These are phyloP conservation scores for Zymoseptoria tritici DNA, from an alignment of 2,329 filamentous ascomycete species.

Conservation along the genomic window DNA sequence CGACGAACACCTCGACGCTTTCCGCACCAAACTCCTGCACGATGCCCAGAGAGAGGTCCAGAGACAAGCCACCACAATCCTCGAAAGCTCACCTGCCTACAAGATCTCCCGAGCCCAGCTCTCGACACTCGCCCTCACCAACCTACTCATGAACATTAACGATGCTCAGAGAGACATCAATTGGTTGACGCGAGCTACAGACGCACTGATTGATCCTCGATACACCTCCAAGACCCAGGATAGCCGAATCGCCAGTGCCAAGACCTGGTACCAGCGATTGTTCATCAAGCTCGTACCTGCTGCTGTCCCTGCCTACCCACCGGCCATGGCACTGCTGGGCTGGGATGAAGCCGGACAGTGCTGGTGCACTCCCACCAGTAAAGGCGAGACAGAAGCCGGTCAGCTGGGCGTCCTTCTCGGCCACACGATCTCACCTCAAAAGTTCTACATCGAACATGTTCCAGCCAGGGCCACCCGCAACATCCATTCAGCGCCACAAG, in stretches of 20 bases:
- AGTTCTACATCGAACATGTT: slow-evolving; percentile 42
- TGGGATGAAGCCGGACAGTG: slow-evolving; percentile 82
- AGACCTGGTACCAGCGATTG: not conserved
- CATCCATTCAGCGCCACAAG: slow-evolving; percentile 34
- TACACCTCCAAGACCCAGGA: slow-evolving; percentile 51
- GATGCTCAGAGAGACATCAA: slow-evolving; percentile 49
- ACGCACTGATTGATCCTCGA: slow-evolving; percentile 55
- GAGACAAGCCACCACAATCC: slow-evolving; percentile 2
- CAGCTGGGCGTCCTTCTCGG: slow-evolving; percentile 53
- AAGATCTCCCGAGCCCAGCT: slow-evolving; percentile 15
- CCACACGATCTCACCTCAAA: slow-evolving; percentile 31
- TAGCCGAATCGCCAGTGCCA: not conserved
- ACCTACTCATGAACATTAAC: slow-evolving; percentile 22
- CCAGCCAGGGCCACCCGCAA: slow-evolving; percentile 34
- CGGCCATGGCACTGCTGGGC: slow-evolving; percentile 48
- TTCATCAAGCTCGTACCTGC: not conserved
- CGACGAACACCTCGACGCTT: slow-evolving; percentile 9
- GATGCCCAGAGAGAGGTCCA: slow-evolving; percentile 6
- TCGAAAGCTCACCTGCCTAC: slow-evolving; percentile 2
- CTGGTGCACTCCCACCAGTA: slow-evolving; percentile 62
- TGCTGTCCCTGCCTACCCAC: slow-evolving; percentile 3
- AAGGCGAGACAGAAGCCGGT: slow-evolving; percentile 46
- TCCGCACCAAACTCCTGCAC: slow-evolving; percentile 1
- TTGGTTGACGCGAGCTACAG: slow-evolving; percentile 60
- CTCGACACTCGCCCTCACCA: slow-evolving; percentile 24